These are phyloP conservation scores for Phallus indusiatus DNA, from an alignment of 768 basidiomycete species.

Conservation along the genomic window DNA sequence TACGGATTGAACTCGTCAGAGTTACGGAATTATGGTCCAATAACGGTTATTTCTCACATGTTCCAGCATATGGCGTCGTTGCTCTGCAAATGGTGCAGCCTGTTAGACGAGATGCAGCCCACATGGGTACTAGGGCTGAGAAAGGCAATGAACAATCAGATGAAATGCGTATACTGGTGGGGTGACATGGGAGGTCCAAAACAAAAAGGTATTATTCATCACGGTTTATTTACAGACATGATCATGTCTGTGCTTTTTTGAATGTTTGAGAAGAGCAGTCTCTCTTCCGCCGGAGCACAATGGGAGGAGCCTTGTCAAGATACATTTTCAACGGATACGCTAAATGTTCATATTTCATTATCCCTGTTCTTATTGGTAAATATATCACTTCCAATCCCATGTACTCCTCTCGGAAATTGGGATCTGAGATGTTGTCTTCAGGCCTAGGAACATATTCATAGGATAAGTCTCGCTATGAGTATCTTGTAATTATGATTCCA, in stretches of 20 bases:
- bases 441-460: conserved; percentile 74
- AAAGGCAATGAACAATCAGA: too few relatives aligned
- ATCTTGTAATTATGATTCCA: conserved; percentile 71
- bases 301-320: conserved; percentile 56
- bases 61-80: too few relatives aligned
- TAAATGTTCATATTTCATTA: conserved; percentile 69
- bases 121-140: too few relatives aligned
- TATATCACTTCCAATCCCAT: conserved; percentile 11
- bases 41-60: too few relatives aligned
- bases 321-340: conserved; percentile 85
- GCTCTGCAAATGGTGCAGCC: too few relatives aligned
- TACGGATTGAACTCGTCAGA: too few relatives aligned
- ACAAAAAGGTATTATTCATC: conserved; percentile 69
- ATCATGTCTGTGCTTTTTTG: background rate
- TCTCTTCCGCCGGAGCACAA: conserved; percentile 69
- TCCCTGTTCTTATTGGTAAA: conserved; percentile 74
- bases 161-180: too few relatives aligned
- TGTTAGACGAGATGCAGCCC: too few relatives aligned
- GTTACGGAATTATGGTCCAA: too few relatives aligned
- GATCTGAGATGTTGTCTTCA: conserved; percentile 21
- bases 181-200: conserved; percentile 62
- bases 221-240: conserved; percentile 51
- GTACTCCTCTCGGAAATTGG: conserved; percentile 4
- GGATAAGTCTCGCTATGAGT: conserved; percentile 60
- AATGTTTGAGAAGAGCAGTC: conserved; percentile 49